Base-by-base conservation (phyloP, 2,329 filamentous ascomycete species). In the Teratosphaeria zuluensis region DNA sequence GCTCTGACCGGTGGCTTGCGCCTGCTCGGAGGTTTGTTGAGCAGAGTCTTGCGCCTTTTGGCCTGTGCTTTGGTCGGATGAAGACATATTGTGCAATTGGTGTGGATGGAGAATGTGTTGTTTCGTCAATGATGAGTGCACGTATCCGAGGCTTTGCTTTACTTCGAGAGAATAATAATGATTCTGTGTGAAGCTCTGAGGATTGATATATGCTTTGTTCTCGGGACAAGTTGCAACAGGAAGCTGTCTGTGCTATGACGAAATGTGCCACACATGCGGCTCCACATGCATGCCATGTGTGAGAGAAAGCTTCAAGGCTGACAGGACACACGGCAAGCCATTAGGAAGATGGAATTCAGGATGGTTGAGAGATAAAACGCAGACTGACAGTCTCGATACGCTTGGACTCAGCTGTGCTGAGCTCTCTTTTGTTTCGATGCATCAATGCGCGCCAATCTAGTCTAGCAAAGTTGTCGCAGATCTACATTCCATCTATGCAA, bases 401-500 rank as follows among this genome's bases (percentile, higher is more conserved):
- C 21, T 19, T 5, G 21, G 16, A 21, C n/a, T 48, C 3, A 9
- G n/a, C 1, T n/a, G 7, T 21, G 42, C 42, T 19, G 42, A 31
- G 52, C 4, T 24, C n/a, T 12, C 12, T 35, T 11, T 4, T 31
- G 12, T 8, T 6, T 30, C 19, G 16, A 7, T 31, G 12, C 32
- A 53, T 31, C 52, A 9, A 53, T 19, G 14, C 14, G 51, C 24
- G 1, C 30, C 19, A 5, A 28, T n/a, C 35, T 42, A 42, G 42
- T 54, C 32, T 54, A 35, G 52, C 52, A 54, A 31, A 16, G 28
- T 28, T 1, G 14, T 14, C 31, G 51, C 11, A 14, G 24, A 19
- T 30, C 9, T 54, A 28, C 53, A 54, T 35, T 7, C 16, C 46
- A 38, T 54, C 53, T 79, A 82, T 63, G 74, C 77, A 66, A 83